These are phyloP conservation scores for Sanghuangporus weigelae DNA, from an alignment of 1,284 basidiomycete genomes.

Conservation along the genomic window DNA sequence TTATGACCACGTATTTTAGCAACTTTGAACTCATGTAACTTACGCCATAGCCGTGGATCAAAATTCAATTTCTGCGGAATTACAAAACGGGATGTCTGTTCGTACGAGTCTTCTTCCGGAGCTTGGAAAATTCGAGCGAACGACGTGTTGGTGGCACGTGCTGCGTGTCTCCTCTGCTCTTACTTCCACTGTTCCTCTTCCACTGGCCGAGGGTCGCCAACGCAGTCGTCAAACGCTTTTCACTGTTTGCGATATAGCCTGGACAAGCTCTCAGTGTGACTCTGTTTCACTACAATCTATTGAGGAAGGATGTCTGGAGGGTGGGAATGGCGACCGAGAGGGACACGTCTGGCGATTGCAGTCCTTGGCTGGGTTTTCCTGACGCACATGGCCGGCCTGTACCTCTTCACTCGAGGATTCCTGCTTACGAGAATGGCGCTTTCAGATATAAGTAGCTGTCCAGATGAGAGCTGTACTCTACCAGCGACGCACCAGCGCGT, in stretches of 20 bases:
- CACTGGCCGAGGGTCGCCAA: no score
- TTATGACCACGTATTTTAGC: no score
- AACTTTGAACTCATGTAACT: no score
- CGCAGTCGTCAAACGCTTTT: background rate
- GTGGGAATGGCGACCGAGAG: slow-evolving; percentile 12
- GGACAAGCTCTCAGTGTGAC: background rate
- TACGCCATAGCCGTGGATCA: no score
- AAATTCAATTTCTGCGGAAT: background rate
- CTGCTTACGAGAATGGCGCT: slow-evolving; percentile 81
- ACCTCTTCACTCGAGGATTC: slow-evolving; percentile 86
- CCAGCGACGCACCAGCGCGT: slow-evolving; percentile 70
- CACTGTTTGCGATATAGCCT: background rate
- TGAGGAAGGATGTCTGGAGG: background rate
- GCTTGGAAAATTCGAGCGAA: background rate
- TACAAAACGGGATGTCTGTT: background rate
- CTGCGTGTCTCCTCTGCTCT: background rate
- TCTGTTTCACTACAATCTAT: background rate
- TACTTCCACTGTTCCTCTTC: background rate
- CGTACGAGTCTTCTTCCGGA: background rate
- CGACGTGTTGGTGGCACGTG: background rate
- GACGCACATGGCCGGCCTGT: slow-evolving; percentile 58
- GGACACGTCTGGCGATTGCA: slow-evolving; percentile 6
- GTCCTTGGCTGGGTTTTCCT: slow-evolving; percentile 57
- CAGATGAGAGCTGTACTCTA: slow-evolving; percentile 42
- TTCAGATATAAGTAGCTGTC: slow-evolving; percentile 49